Conservation (phyloP, 2,329 filamentous ascomycete genomes). For the Talaromyces sp. region DNA sequence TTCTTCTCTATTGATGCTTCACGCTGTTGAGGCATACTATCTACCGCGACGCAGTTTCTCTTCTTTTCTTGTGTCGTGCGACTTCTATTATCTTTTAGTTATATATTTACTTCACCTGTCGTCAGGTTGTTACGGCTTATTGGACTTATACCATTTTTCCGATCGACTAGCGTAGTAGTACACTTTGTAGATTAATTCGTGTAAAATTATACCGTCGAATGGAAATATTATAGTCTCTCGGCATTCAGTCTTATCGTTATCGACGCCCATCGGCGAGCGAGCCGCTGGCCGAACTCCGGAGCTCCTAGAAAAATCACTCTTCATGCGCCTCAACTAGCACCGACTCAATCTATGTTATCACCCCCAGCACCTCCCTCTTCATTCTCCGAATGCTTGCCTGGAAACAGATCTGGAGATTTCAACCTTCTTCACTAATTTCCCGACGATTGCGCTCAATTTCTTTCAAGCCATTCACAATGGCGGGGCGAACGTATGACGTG, state of each 20-base stretch:
- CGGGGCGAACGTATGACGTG: conserved; percentile 40
- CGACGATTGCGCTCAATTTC: conserved; percentile 29
- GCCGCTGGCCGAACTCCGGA: conserved; percentile 6
- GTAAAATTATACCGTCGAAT: neutral
- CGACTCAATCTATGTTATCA: neutral
- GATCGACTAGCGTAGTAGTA: neutral
- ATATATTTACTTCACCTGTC: conserved; percentile 8
- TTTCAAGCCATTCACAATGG: conserved; percentile 32
- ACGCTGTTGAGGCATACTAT: neutral
- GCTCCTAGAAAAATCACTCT: neutral
- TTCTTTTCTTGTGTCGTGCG: neutral
- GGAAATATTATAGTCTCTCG: neutral
- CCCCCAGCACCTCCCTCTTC: neutral
- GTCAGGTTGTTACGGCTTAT: neutral
- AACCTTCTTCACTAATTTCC: conserved; percentile 21
- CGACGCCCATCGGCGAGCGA: conserved; percentile 4
- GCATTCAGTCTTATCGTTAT: conserved; percentile 1
- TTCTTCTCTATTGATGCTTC: neutral
- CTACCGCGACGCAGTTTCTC: neutral
- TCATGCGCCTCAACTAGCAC: neutral
- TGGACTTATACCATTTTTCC: neutral
- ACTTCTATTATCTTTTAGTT: conserved; percentile 6
- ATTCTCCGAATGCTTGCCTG: conserved; percentile 6
- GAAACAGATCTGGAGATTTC: conserved; percentile 22
- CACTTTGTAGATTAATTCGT: neutral